Percentiles rank a stretch among this genome's conserved stretches.
Conservation (phyloP, 306 rosid species). For the Castanea mollissima region DNA sequence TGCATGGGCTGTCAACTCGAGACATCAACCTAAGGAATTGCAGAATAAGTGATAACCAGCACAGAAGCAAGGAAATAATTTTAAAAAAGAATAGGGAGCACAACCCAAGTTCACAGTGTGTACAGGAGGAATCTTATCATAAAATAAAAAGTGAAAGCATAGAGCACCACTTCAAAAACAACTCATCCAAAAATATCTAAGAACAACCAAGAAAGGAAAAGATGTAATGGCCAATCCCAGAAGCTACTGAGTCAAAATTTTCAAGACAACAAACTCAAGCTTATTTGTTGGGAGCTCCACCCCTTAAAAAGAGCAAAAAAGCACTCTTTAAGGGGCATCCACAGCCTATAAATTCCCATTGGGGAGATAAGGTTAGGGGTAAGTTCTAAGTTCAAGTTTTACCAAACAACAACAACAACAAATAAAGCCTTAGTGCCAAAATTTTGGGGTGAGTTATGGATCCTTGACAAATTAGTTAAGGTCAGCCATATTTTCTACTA, state of each 20-base stretch:
- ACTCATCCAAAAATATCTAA: not conserved
- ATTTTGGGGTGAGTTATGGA: no score
- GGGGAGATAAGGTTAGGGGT: not conserved
- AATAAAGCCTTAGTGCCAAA: no score
- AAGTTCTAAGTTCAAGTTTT: not conserved
- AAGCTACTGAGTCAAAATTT: not conserved
- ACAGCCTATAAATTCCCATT: not conserved
- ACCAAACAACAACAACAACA: not conserved
- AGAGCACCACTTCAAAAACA: not conserved
- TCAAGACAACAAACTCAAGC: not conserved
- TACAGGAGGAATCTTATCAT: not conserved
- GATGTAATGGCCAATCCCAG: not conserved
- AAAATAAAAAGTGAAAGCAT: not conserved
- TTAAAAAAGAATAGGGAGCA: no score
- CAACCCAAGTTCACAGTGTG: not conserved
- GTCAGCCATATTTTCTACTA: no score
- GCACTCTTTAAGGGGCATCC: not conserved
- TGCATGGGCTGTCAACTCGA: not conserved
- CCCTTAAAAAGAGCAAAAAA: not conserved
- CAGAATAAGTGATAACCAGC: not conserved
- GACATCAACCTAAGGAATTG: not conserved
- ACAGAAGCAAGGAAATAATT: not conserved
- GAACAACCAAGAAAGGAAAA: not conserved
- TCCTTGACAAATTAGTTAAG: no score
- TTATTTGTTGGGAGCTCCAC: constrained; percentile 22